These are phyloP conservation scores for Porphyrellus cyaneotinctus DNA, from an alignment of 768 basidiomycete species.

Conservation along the genomic window DNA sequence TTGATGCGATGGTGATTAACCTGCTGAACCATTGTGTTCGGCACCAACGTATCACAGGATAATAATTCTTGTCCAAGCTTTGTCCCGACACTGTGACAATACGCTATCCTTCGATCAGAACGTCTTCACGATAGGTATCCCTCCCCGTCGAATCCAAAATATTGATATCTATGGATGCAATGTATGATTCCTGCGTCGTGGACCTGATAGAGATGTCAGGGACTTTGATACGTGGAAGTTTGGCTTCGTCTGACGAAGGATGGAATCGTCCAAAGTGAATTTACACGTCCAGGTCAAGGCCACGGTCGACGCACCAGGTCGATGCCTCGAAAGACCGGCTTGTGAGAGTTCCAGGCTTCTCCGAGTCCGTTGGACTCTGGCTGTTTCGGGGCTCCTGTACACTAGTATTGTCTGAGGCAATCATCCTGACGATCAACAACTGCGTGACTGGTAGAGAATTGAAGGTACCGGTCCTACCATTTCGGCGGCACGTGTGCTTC, in stretches of 20 bases:
- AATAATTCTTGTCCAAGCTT: conserved; percentile 22
- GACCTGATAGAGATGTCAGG: background rate
- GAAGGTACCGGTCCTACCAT: background rate
- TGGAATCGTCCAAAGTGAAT: background rate
- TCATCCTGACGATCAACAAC: background rate
- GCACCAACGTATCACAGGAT: too few relatives aligned
- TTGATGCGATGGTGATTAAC: too few relatives aligned
- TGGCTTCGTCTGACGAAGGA: background rate
- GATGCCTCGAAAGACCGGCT: background rate
- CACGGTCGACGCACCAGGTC: background rate
- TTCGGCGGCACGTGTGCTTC: background rate
- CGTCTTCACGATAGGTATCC: conserved; percentile 28
- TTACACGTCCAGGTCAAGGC: background rate
- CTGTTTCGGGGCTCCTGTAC: background rate
- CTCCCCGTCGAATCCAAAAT: background rate
- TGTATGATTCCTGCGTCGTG: background rate
- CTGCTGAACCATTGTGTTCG: too few relatives aligned
- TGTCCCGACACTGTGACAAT: conserved; percentile 29
- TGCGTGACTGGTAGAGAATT: too few relatives aligned
- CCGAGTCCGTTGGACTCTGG: background rate
- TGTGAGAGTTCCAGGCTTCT: background rate
- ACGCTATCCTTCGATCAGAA: conserved; percentile 30
- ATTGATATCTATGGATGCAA: conserved; percentile 16
- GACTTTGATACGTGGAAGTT: background rate
- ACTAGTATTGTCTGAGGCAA: background rate